Conservation (phyloP, 345 rosid genomes). For the Eucalyptus viminalis region DNA sequence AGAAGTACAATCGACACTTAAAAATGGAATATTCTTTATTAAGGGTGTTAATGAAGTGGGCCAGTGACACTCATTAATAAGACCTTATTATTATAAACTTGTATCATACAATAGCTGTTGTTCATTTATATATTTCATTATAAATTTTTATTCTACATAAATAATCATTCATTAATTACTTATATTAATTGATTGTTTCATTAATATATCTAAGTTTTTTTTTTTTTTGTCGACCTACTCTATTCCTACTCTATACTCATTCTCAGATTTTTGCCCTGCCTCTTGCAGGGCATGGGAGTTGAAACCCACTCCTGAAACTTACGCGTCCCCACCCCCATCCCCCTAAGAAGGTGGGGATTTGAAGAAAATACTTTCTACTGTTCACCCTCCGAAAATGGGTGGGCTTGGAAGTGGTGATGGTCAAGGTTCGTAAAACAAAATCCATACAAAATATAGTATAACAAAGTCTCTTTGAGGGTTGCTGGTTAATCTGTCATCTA, state of each 20-base stretch:
- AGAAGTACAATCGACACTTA: background rate
- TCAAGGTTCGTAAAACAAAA: background rate
- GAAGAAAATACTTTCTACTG: background rate
- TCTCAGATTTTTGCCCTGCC: no score
- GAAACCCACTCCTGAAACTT: no score
- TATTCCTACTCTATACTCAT: no score
- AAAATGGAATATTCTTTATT: background rate
- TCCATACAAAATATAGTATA: background rate
- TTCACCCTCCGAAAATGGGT: background rate
- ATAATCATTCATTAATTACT: background rate
- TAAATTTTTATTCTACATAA: no score
- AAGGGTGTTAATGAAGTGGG: background rate
- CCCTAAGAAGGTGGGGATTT: no score
- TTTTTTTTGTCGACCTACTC: no score
- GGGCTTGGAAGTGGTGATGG: no score
- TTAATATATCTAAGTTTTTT: background rate
- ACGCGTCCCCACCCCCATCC: no score
- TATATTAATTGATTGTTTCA: no score
- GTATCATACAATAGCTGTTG: no score
- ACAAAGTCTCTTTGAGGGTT: background rate
- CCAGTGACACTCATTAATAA: background rate
- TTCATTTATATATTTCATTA: background rate
- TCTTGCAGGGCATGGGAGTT: no score
- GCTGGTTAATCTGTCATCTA: background rate
- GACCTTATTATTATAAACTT: no score